A percentile compares a stretch with the other conserved stretches of the same genome.
Evolutionary conservation across 2,329 filamentous ascomycete genomes (phyloP).

Genomic region (Neurospora sp.): DNA sequence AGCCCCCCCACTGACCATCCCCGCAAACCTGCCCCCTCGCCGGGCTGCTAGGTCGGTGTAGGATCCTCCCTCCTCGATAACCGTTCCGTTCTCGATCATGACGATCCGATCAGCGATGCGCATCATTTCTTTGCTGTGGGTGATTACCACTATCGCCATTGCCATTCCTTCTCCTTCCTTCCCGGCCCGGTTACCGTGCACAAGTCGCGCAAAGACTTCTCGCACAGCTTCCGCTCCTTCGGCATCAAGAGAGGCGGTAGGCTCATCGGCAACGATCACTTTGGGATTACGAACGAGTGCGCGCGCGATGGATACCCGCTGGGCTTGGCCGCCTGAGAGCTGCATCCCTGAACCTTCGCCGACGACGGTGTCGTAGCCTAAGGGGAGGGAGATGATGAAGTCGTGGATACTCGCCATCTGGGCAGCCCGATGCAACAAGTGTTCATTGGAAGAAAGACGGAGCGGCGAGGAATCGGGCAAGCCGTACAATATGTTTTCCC

Average conservation of each 20-base stretch:
- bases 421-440: conserved; percentile 33
- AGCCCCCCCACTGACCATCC: conserved; percentile 30
- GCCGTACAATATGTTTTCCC: conserved; percentile 77
- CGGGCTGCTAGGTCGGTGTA: conserved; percentile 48
- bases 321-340: conserved; percentile 73
- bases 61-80: conserved; percentile 52
- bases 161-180: conserved; percentile 17
- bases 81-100: conserved; percentile 56
- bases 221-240: conserved; percentile 56
- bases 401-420: conserved; percentile 53
- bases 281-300: conserved; percentile 62
- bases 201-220: conserved; percentile 47
- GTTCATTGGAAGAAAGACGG: conserved; percentile 22
- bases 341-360: conserved; percentile 61
- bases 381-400: conserved; percentile 62
- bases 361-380: conserved; percentile 61
- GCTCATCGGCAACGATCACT: conserved; percentile 76
- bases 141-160: conserved; percentile 70
- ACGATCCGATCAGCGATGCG: conserved; percentile 62
- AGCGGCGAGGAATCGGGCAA: conserved; percentile 45
- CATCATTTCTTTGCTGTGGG: conserved; percentile 83
- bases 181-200: conserved; percentile 19
- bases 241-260: conserved; percentile 69
- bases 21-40: conserved; percentile 34
- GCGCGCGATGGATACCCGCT: conserved; percentile 71